phyloP scores from a whole-genome alignment of 2,329 filamentous ascomycete genomes.

The Colletotrichum scovillei region DNA sequence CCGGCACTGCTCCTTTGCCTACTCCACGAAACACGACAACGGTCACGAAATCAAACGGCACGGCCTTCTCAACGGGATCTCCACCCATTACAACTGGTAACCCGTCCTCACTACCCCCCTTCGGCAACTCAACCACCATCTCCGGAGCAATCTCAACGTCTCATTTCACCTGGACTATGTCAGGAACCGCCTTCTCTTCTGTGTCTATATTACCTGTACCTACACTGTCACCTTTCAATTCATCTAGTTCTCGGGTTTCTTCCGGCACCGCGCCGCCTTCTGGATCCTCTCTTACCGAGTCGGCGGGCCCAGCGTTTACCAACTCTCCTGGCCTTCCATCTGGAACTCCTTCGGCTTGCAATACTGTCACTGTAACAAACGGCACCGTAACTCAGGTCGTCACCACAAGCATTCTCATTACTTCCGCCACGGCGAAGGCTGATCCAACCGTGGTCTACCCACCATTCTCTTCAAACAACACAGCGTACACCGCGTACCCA shows the following conservation, averaged over 20 bases:
- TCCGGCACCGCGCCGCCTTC: neutral
- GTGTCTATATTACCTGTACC: conserved; percentile 19
- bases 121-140: conserved; percentile 18
- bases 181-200: conserved; percentile 9
- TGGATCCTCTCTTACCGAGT: neutral
- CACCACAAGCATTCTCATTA: conserved; percentile 22
- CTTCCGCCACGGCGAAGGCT: conserved; percentile 4
- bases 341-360: conserved; percentile 5
- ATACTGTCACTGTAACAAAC: conserved; percentile 33
- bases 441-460: neutral
- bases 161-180: conserved; percentile 4
- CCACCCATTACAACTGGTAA: neutral
- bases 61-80: neutral
- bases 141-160: neutral
- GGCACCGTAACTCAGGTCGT: conserved; percentile 30
- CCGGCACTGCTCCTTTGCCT: neutral
- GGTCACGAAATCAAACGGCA: neutral
- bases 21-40: neutral
- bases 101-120: neutral
- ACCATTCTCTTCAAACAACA: conserved; percentile 1
- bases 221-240: neutral
- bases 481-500: neutral
- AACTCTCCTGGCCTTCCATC: conserved; percentile 2
- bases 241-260: neutral
- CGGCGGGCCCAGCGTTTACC: neutral